Conservation (phyloP, 768 basidiomycete species). For the Pulveroboletus sp. region DNA sequence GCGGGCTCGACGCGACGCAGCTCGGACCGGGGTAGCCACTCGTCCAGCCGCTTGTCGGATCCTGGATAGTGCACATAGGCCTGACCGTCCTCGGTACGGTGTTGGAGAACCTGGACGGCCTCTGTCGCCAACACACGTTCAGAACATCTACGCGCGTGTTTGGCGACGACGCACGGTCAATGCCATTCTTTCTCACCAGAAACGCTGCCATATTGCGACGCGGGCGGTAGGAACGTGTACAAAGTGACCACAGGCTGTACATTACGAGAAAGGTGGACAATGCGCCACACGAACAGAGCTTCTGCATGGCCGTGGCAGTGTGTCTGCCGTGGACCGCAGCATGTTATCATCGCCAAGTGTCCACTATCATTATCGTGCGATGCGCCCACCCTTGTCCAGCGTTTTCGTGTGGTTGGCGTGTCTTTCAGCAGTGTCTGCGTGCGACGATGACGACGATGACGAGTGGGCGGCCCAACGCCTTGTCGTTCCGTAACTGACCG, state of each 20-base stretch:
- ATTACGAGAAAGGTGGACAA: too few species aligned
- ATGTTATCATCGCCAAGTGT: too few species aligned
- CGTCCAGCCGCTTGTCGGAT: slow-evolving; percentile 71
- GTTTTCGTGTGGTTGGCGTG: background rate
- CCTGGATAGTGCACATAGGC: slow-evolving; percentile 73
- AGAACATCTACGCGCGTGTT: slow-evolving; percentile 11
- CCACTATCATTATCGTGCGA: background rate
- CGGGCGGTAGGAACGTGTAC: too few species aligned
- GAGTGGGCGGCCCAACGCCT: background rate
- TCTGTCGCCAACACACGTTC: slow-evolving; percentile 27
- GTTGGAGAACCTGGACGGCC: slow-evolving; percentile 52
- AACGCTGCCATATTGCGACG: too few species aligned
- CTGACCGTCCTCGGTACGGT: slow-evolving; percentile 40
- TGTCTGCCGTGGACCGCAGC: too few species aligned
- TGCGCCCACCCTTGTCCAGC: background rate
- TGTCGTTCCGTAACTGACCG: background rate
- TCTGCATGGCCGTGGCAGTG: too few species aligned
- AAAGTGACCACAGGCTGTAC: too few species aligned
- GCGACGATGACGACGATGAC: too few species aligned
- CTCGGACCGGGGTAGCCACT: slow-evolving; percentile 57
- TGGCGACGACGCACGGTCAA: slow-evolving; percentile 34
- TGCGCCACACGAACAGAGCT: too few species aligned
- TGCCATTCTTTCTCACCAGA: slow-evolving; percentile 32
- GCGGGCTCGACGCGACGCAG: slow-evolving; percentile 32
- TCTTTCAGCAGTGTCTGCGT: slow-evolving; percentile 16